Conservation (phyloP, 306 rosid genomes). For the Coriaria nepalensis region DNA sequence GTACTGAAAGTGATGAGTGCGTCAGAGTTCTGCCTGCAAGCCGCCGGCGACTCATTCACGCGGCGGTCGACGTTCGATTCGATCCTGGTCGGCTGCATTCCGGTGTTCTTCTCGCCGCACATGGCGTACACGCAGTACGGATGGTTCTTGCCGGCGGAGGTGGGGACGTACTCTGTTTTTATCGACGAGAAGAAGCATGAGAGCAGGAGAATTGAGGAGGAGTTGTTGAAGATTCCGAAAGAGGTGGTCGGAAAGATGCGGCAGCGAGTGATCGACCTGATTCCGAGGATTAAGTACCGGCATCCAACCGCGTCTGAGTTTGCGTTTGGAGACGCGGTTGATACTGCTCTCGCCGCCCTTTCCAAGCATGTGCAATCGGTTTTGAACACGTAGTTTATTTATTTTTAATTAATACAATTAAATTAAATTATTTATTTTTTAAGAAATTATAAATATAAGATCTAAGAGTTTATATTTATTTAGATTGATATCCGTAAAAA, state of each 20-base stretch:
- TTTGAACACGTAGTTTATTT: too few relatives aligned
- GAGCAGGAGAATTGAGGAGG: conserved; percentile 34
- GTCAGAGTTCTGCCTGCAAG: conserved; percentile 53
- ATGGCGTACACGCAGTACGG: conserved; percentile 62
- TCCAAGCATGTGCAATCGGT: conserved; percentile 2
- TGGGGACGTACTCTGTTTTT: conserved; percentile 28
- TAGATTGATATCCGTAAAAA: too few relatives aligned
- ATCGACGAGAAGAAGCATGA: conserved; percentile 37
- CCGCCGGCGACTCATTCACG: conserved; percentile 68
- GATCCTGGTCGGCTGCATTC: conserved; percentile 47
- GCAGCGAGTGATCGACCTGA: conserved; percentile 26
- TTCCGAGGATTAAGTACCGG: conserved; percentile 35
- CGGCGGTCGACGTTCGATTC: conserved; percentile 67
- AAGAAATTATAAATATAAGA: too few relatives aligned
- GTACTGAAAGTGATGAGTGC: conserved; percentile 33
- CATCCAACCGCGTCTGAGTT: conserved; percentile 37
- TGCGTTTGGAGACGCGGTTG: conserved; percentile 43
- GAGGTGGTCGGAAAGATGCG: conserved; percentile 33
- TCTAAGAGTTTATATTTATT: too few relatives aligned
- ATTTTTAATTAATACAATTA: too few relatives aligned
- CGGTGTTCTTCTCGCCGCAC: conserved; percentile 61
- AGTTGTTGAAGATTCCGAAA: conserved; percentile 19
- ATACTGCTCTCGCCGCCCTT: conserved; percentile 28
- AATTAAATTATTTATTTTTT: too few relatives aligned
- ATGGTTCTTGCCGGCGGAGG: conserved; percentile 39